phyloP scores from a whole-genome alignment of 1,284 basidiomycete genomes.

The Tremellales sp. region DNA sequence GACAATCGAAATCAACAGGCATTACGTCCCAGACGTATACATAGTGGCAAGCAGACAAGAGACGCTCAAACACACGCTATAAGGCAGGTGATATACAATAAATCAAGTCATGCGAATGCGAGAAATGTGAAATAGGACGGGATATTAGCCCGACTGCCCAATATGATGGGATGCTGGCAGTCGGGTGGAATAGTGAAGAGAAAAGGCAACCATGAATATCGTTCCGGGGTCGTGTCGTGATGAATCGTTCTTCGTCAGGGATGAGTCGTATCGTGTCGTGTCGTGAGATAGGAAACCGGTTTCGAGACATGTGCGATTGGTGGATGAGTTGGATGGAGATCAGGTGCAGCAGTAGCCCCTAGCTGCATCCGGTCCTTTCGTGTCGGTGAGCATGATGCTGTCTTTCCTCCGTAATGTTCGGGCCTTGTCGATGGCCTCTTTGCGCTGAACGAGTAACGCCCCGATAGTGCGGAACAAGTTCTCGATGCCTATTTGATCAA shows the following conservation, averaged over 20 bases:
- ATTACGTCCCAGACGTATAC: background rate
- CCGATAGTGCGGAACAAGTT: conserved; percentile 43
- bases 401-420: conserved; percentile 33
- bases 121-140: no score
- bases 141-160: no score
- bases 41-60: background rate
- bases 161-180: no score
- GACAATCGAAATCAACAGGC: no score
- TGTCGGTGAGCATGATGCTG: conserved; percentile 44
- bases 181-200: no score
- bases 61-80: background rate
- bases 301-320: no score
- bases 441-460: conserved; percentile 35
- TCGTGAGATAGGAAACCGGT: no score
- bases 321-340: no score
- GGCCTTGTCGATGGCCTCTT: conserved; percentile 46
- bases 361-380: conserved; percentile 2
- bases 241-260: no score
- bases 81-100: background rate
- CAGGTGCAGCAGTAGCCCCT: background rate
- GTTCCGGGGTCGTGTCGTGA: no score
- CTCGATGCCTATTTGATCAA: conserved; percentile 35
- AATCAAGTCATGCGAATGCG: background rate
- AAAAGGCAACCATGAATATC: no score
- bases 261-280: no score